Evolutionary conservation across 257 asterid species (phyloP), one percentile per base, ranked within the genome.

Genomic region (Solanum corneliomulleri): DNA sequence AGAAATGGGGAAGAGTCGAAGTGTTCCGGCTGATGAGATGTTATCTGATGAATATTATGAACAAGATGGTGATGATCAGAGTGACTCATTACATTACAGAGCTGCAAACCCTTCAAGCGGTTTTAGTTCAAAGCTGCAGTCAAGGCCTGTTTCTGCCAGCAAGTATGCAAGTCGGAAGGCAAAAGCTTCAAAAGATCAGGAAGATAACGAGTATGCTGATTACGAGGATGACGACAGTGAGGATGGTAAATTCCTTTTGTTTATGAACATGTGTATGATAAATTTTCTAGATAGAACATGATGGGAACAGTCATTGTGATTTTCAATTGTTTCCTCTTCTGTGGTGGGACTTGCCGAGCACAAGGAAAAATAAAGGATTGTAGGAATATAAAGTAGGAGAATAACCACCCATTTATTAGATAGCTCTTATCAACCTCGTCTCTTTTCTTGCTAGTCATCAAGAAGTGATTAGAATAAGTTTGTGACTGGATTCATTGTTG

Each of bases 31-130:
- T 4, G 99, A 97, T 90, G 99, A 97, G 88, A 95, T 96, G 99
- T 88, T 94, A 90, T 97, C 99, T 64, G 99, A 97, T 90, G 99
- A 97, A 90, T 97, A 97, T 92, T 97, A 97, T 69, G 99, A 96
- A 92, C 99, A 93, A 94, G 99, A 97, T 83, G 98, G 97, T 66
- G 97, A 96, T 91, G 98, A 96, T 81, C 95, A 89, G 62, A 93
- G 92, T 45, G 98, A 96, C 89, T 89, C 98, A 27, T 82, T 90
- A 88, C 95, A 93, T 91, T 94, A 86, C 70, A 90, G 94, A 90
- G 90, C 89, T 72, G 78, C 69, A 86, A 96, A 93, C 85, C 91
- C 89, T 69, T 82, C 97, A 47, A 89, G 93, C 86, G 88, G 96
- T 78, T 92, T 88, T 89, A 88, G 90, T 89, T 92, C 93, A 47